Evolutionary conservation across 1,284 basidiomycete species (phyloP).

Genomic region (Vanrija sp.): DNA sequence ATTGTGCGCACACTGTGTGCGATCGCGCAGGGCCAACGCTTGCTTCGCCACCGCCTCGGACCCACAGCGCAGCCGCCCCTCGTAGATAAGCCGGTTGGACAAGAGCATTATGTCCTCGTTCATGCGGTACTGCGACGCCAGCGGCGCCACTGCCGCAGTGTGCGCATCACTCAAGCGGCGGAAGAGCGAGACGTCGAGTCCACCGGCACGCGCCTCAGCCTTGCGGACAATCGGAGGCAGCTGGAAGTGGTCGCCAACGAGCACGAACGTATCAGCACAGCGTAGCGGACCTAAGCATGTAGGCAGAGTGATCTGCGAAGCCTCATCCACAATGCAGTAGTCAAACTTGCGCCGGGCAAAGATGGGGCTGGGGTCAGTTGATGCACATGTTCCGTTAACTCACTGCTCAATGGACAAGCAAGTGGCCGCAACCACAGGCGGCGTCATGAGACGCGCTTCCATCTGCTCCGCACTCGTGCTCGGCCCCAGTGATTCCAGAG

Average conservation of each 20-base stretch:
- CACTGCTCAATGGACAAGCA: conserved; percentile 90
- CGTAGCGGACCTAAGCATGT: conserved; percentile 90
- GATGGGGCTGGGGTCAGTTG: conserved; percentile 59
- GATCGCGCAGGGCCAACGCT: conserved; percentile 58
- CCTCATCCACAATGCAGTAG: conserved; percentile 97
- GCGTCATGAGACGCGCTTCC: conserved; percentile 72
- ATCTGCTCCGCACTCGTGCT: conserved; percentile 69
- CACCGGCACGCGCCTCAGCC: conserved; percentile 70
- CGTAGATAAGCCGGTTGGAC: conserved; percentile 86
- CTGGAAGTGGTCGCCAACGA: conserved; percentile 96
- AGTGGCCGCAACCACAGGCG: conserved; percentile 92
- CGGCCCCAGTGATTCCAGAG: conserved; percentile 58
- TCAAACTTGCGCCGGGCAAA: conserved; percentile 85
- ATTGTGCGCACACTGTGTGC: conserved; percentile 40
- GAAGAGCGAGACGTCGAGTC: conserved; percentile 87
- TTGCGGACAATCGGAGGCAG: conserved; percentile 88
- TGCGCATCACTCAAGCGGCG: conserved; percentile 79
- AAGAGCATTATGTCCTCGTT: conserved; percentile 93
- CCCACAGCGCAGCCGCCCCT: conserved; percentile 73
- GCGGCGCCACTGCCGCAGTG: conserved; percentile 73
- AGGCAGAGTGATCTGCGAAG: conserved; percentile 94
- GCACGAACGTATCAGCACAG: conserved; percentile 82
- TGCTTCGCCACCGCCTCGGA: conserved; percentile 64
- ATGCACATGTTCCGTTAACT: conserved; percentile 39
- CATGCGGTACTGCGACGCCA: conserved; percentile 92